These are phyloP conservation scores for Kwoniella europaea DNA, from an alignment of 768 basidiomycete genomes.

Conservation along the genomic window DNA sequence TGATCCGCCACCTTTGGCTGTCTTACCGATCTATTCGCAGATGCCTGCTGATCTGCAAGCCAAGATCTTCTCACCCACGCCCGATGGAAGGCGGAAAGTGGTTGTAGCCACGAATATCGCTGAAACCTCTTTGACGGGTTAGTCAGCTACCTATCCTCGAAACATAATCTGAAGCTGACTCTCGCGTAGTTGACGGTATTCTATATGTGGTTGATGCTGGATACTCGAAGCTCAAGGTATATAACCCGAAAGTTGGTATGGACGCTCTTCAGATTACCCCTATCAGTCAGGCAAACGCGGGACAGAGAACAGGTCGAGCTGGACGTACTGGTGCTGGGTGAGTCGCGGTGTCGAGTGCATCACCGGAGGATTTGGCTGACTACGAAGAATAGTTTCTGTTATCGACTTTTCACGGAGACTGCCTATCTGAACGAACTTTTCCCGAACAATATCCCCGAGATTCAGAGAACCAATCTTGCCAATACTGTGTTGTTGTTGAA, in stretches of 20 bases:
- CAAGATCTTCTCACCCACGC: constrained; percentile 93
- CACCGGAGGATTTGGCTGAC: neutral
- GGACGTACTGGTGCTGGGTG: constrained; percentile 95
- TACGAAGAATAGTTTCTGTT: constrained; percentile 74
- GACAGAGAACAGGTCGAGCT: constrained; percentile 92
- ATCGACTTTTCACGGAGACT: constrained; percentile 96
- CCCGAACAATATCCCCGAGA: constrained; percentile 94
- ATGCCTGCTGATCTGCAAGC: constrained; percentile 99
- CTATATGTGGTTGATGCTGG: constrained; percentile 95
- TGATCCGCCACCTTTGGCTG: constrained; percentile 81
- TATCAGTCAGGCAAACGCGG: constrained; percentile 97
- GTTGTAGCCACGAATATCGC: constrained; percentile 99
- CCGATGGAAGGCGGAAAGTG: constrained; percentile 92
- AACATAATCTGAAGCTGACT: constrained; percentile 8
- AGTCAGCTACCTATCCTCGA: constrained; percentile 18
- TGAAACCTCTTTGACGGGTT: constrained; percentile 93
- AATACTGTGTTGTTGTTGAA: constrained; percentile 95
- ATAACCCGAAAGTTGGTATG: constrained; percentile 99
- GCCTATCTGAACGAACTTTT: constrained; percentile 96
- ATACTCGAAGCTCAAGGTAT: constrained; percentile 96
- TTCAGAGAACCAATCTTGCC: constrained; percentile 95
- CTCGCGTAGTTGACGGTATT: constrained; percentile 83
- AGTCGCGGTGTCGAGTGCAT: constrained; percentile 47
- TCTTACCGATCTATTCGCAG: constrained; percentile 98
- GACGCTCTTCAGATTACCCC: constrained; percentile 98